Conservation (phyloP, 225 moss, liverwort and hornwort species). For the Polytrichum commune region DNA sequence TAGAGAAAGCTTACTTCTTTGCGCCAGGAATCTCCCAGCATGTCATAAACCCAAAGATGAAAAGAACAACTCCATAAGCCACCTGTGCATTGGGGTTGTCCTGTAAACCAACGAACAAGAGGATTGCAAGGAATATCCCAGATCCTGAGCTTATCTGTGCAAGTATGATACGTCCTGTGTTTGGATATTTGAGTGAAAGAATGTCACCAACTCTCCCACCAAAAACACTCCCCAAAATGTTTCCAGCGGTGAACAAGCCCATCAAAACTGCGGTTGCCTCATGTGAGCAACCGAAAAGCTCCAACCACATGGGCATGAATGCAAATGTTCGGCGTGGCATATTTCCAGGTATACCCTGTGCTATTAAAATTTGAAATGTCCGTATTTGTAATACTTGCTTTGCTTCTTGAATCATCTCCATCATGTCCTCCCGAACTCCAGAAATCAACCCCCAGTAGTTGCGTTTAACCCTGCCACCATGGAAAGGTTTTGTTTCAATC, state of each 20-base stretch:
- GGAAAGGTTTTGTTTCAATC: no score
- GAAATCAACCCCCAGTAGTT: no score
- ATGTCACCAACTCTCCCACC: slow-evolving; percentile 6
- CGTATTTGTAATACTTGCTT: slow-evolving; percentile 7
- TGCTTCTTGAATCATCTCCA: slow-evolving; percentile 2
- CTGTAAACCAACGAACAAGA: slow-evolving; percentile 1
- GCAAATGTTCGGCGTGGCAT: not conserved
- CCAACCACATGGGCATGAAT: slow-evolving; percentile 8
- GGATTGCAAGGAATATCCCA: not conserved
- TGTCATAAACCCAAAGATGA: slow-evolving; percentile 4
- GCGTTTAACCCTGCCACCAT: no score
- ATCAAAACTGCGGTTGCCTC: slow-evolving; percentile 3
- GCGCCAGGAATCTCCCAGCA: not conserved
- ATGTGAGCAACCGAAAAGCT: slow-evolving; percentile 5
- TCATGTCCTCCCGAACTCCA: not conserved
- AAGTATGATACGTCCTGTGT: slow-evolving; percentile 2
- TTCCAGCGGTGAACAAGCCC: not conserved
- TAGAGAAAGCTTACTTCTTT: slow-evolving; percentile 2
- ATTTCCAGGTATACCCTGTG: slow-evolving; percentile 7
- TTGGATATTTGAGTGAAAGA: not conserved
- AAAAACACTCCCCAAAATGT: not conserved
- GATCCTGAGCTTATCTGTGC: slow-evolving; percentile 5
- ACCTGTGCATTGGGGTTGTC: not conserved
- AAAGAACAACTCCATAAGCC: not conserved
- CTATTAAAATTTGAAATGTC: slow-evolving; percentile 11